Percentiles rank a stretch among this genome's conserved stretches.
Evolutionary conservation across 2,329 filamentous ascomycete genomes (phyloP).

Genomic region (Aspergillus fumigatus): DNA sequence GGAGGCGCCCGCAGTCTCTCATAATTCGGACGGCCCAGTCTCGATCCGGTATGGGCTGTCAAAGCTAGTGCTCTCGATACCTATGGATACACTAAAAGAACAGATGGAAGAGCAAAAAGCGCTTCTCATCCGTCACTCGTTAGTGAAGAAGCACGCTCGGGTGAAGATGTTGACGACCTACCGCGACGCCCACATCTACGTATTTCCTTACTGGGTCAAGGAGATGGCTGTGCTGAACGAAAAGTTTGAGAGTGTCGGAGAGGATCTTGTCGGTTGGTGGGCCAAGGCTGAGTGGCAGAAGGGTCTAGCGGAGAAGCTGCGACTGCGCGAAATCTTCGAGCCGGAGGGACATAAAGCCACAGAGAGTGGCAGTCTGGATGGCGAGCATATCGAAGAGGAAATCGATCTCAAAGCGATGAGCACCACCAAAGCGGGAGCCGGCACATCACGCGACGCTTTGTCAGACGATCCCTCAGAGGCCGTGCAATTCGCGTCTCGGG

Average conservation of each 20-base stretch:
- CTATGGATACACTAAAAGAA: constrained; percentile 84
- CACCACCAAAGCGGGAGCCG: constrained; percentile 44
- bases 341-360: constrained; percentile 39
- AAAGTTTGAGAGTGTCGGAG: constrained; percentile 78
- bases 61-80: constrained; percentile 79
- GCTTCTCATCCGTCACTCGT: constrained; percentile 65
- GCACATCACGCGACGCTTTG: constrained; percentile 5
- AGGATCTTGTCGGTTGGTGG: constrained; percentile 93
- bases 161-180: constrained; percentile 78
- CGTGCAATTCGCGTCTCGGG: constrained; percentile 24
- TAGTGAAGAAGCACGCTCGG: constrained; percentile 69
- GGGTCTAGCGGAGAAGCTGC: constrained; percentile 72
- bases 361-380: constrained; percentile 33
- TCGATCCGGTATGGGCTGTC: constrained; percentile 65
- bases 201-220: constrained; percentile 88
- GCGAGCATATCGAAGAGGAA: constrained; percentile 48
- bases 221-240: constrained; percentile 77
- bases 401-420: constrained; percentile 52
- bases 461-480: neutral
- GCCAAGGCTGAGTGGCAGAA: constrained; percentile 89
- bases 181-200: constrained; percentile 89
- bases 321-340: constrained; percentile 62
- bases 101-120: constrained; percentile 67
- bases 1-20: constrained; percentile 49
- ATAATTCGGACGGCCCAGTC: constrained; percentile 48